Evolutionary conservation across 2,329 filamentous ascomycete genomes (phyloP).

Genomic region (Thelonectria olida): DNA sequence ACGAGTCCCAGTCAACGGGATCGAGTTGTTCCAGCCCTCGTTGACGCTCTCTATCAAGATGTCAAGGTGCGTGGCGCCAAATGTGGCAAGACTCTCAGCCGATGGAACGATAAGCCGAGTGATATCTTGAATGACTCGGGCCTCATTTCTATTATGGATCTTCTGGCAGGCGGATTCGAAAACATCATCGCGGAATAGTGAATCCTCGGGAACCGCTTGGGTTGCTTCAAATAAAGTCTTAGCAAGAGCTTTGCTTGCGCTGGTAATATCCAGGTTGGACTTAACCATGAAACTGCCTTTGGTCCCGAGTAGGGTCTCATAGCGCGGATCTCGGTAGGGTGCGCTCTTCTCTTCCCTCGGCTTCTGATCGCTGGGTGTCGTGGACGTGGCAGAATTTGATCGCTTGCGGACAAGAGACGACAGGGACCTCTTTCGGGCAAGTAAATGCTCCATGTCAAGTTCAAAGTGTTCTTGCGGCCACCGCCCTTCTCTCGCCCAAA

Average conservation of each 20-base stretch:
- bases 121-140: slow-evolving; percentile 49
- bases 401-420: slow-evolving; percentile 8
- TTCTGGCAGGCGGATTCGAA: slow-evolving; percentile 47
- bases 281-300: slow-evolving; percentile 50
- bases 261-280: slow-evolving; percentile 42
- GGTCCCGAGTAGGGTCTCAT: slow-evolving; percentile 44
- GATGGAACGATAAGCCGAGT: slow-evolving; percentile 49
- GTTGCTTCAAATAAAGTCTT: neutral
- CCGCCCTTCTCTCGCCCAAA: slow-evolving; percentile 17
- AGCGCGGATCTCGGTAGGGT: slow-evolving; percentile 48
- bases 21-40: slow-evolving; percentile 52
- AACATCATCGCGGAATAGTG: slow-evolving; percentile 49
- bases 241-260: slow-evolving; percentile 39
- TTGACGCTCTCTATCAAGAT: slow-evolving; percentile 52
- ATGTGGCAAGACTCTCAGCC: slow-evolving; percentile 44
- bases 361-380: slow-evolving; percentile 50
- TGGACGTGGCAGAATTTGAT: slow-evolving; percentile 30
- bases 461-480: slow-evolving; percentile 13
- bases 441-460: slow-evolving; percentile 13
- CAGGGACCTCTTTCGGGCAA: slow-evolving; percentile 13
- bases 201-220: slow-evolving; percentile 35
- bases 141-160: slow-evolving; percentile 46
- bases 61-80: slow-evolving; percentile 28
- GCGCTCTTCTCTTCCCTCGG: slow-evolving; percentile 50
- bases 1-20: slow-evolving; percentile 46